Evolutionary conservation across 192 early-diverging fungal genomes (phyloP).

Genomic region (Gamsiella multidivaricata): DNA sequence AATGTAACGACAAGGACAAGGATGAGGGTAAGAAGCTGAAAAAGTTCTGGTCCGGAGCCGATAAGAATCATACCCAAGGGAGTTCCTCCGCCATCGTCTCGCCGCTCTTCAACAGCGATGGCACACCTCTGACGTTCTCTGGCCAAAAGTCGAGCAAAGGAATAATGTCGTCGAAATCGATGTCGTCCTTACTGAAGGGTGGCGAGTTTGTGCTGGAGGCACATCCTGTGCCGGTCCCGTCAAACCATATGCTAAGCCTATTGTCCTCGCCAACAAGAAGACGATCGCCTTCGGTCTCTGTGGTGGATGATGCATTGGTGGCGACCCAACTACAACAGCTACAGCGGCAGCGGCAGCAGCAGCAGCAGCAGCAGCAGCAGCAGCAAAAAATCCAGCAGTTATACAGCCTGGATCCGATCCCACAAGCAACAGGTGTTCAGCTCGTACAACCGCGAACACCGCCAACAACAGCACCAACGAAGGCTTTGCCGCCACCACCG

Average conservation of each 20-base stretch:
- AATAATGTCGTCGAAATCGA: constrained; percentile 27
- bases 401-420: constrained; percentile 5
- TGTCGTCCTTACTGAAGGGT: constrained; percentile 32
- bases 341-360: neutral
- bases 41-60: constrained; percentile 12
- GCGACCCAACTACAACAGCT: constrained; percentile 7
- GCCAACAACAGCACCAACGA: neutral
- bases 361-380: neutral
- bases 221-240: neutral
- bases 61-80: constrained; percentile 19
- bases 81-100: constrained; percentile 1
- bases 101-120: constrained; percentile 14
- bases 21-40: neutral
- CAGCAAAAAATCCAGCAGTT: neutral
- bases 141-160: neutral
- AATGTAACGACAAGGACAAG: constrained; percentile 16
- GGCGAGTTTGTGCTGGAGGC: constrained; percentile 10
- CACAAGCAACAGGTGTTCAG: neutral
- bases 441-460: constrained; percentile 12
- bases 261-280: neutral
- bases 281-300: constrained; percentile 40
- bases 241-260: constrained; percentile 4
- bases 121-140: neutral
- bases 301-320: constrained; percentile 31
- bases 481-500: constrained; percentile 22